phyloP scores from a whole-genome alignment of 2,329 filamentous ascomycete species.

The Phaeosphaeriaceae sp. region DNA sequence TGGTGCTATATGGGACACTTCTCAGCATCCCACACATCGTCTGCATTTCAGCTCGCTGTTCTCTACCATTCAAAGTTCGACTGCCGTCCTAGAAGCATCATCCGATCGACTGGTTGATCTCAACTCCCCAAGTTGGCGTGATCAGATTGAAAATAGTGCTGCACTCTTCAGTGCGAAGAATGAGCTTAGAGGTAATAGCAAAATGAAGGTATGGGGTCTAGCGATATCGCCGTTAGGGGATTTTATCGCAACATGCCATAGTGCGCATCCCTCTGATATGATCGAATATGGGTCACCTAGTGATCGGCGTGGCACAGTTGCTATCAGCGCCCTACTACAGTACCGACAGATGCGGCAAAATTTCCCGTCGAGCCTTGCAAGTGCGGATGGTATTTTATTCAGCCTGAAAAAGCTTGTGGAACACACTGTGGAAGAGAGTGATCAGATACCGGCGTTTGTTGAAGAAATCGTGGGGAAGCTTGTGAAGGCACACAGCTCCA shows the following conservation, averaged over 20 bases:
- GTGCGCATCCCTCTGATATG: constrained; percentile 63
- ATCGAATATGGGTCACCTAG: constrained; percentile 61
- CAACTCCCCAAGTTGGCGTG: constrained; percentile 47
- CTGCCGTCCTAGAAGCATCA: constrained; percentile 37
- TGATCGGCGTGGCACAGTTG: constrained; percentile 52
- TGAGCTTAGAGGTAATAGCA: constrained; percentile 57
- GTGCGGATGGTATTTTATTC: constrained; percentile 43
- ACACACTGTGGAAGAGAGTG: constrained; percentile 33
- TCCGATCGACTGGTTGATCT: constrained; percentile 12
- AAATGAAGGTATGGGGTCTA: constrained; percentile 62
- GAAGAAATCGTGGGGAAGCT: constrained; percentile 31
- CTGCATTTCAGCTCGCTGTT: constrained; percentile 49
- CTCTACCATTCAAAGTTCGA: constrained; percentile 42
- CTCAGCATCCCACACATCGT: constrained; percentile 15
- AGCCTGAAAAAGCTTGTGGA: constrained; percentile 43
- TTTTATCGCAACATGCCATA: constrained; percentile 57
- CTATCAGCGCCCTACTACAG: constrained; percentile 30
- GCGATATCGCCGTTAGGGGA: constrained; percentile 55
- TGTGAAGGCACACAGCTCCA: constrained; percentile 20
- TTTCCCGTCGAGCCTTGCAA: constrained; percentile 27
- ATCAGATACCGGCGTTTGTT: constrained; percentile 29
- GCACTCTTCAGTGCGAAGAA: constrained; percentile 56
- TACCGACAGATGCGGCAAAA: constrained; percentile 21
- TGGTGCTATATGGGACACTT: constrained; percentile 42
- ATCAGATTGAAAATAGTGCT: constrained; percentile 47